Evolutionary conservation across 2,329 filamentous ascomycete species (phyloP).

Genomic region (Akanthomyces muscarius): DNA sequence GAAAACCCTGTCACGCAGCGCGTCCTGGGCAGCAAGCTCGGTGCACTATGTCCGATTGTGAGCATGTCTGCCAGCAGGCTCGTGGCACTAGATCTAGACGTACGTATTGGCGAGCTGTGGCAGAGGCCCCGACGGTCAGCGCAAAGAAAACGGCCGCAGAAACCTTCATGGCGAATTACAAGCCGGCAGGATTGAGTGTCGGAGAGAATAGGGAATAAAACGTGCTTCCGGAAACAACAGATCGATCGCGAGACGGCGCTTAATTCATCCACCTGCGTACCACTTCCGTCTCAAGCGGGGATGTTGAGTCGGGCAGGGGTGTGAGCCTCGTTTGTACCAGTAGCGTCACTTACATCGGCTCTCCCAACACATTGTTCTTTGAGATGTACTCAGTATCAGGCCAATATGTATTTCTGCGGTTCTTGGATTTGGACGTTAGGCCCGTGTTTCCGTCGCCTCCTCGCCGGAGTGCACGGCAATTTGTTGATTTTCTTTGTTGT

Average conservation of each 20-base stretch:
- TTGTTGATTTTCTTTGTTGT: too few species aligned
- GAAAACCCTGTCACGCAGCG: conserved; percentile 25
- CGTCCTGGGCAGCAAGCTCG: conserved; percentile 20
- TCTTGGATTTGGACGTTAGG: too few species aligned
- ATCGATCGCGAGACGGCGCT: background rate
- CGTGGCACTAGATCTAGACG: background rate
- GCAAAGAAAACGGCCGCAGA: background rate
- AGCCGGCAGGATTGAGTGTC: background rate
- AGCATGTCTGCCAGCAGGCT: background rate
- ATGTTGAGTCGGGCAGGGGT: background rate
- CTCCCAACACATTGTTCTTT: too few species aligned
- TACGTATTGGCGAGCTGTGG: conserved; percentile 1
- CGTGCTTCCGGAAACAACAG: conserved; percentile 2
- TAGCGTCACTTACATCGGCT: too few species aligned
- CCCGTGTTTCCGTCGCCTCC: too few species aligned
- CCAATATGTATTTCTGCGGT: too few species aligned
- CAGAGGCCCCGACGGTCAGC: background rate
- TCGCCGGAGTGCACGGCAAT: too few species aligned
- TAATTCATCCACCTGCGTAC: background rate
- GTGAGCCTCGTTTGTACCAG: background rate
- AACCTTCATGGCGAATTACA: background rate
- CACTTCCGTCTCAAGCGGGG: background rate
- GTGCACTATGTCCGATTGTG: conserved; percentile 21
- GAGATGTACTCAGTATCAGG: too few species aligned
- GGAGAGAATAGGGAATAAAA: background rate